These are phyloP conservation scores for Debaryomyces udenii DNA, from an alignment of 1,139 yeast genomes.

Conservation along the genomic window DNA sequence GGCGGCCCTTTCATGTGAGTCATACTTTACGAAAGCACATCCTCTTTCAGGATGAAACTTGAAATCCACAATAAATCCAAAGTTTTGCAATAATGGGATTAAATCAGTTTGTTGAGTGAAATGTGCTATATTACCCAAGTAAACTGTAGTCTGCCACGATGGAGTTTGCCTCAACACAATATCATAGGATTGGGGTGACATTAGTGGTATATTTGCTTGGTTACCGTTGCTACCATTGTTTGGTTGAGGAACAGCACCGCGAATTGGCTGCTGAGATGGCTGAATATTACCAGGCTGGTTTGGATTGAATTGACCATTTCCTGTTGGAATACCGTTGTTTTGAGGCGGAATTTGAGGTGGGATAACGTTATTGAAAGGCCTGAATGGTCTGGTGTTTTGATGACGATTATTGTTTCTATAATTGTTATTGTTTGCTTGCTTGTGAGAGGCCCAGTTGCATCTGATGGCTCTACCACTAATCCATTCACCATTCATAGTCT, in stretches of 20 bases:
- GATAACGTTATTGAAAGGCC: slow-evolving; percentile 19
- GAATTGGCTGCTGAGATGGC: slow-evolving; percentile 7
- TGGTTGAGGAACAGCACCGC: slow-evolving; percentile 9
- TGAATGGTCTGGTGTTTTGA: slow-evolving; percentile 17
- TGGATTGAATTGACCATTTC: slow-evolving; percentile 16
- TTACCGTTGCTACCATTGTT: slow-evolving; percentile 10
- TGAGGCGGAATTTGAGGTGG: slow-evolving; percentile 17
- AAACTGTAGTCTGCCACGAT: slow-evolving; percentile 85
- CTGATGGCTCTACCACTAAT: slow-evolving; percentile 77
- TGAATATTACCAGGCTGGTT: slow-evolving; percentile 17
- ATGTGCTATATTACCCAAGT: slow-evolving; percentile 83
- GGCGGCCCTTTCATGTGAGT: slow-evolving; percentile 86
- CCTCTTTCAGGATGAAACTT: slow-evolving; percentile 81
- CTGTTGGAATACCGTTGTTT: slow-evolving; percentile 14
- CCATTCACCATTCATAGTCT: slow-evolving; percentile 73
- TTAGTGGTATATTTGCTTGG: slow-evolving; percentile 27
- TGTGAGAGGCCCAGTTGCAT: slow-evolving; percentile 89
- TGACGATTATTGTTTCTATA: slow-evolving; percentile 18
- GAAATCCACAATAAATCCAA: slow-evolving; percentile 82
- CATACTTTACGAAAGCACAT: slow-evolving; percentile 85
- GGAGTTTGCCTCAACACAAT: slow-evolving; percentile 77
- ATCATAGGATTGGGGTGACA: slow-evolving; percentile 65
- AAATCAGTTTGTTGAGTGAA: slow-evolving; percentile 73
- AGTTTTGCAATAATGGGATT: slow-evolving; percentile 74
- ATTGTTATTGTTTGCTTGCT: slow-evolving; percentile 35